Base-by-base conservation (phyloP, 805 yeast genomes). In the Saccharomycopsis selenospora region DNA sequence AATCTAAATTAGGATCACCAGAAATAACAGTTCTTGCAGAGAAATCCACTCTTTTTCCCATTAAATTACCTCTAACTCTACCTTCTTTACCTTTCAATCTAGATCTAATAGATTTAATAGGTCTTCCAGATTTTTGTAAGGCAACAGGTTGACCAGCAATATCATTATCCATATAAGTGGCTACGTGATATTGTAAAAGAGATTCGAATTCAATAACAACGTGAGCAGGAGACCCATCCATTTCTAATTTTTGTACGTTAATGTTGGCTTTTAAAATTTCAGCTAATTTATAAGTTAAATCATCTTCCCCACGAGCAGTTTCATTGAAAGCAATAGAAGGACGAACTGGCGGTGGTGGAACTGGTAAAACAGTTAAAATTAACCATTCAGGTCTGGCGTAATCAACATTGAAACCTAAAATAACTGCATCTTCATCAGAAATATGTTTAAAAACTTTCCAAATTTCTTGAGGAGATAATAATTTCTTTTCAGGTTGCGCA, bases 111-210 rank as follows among this genome's bases (percentile, higher is more conserved):
- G 97, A 88, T 66, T 93, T 93, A 57, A 93, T 95, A 2, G 99
- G 99, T 69, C 99, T 85, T 50, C 99, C 99, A 50, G 97, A 87
- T 68, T 93, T 93, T 64, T 93, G 99, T 54, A 93, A 76, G 28
- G 99, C 99, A 67, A 91, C 99, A 0, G 99, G 99, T 70, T 93
- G 99, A 55, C 99, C 99, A 11, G 99, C 99, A 67, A 93, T 93
- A 70, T 93, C 98, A 66, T 93, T 93, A 70, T 93, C 99, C 99
- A 93, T 93, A 65, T 93, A 93, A 0, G 99, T 93, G 5, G 99
- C 99, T 46, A 93, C 97, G 61, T 93, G 99, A 66, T 89, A 93
- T 65, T 93, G 99, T 52, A 93, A 72, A 57, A 93, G 77, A 40
- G 95, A 85, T 66, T 93, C 99, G 62, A 93, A 91, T 68, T 93